Evolutionary conservation across 2,329 filamentous ascomycete species (phyloP).

Genomic region (Fusarium ambrosium): DNA sequence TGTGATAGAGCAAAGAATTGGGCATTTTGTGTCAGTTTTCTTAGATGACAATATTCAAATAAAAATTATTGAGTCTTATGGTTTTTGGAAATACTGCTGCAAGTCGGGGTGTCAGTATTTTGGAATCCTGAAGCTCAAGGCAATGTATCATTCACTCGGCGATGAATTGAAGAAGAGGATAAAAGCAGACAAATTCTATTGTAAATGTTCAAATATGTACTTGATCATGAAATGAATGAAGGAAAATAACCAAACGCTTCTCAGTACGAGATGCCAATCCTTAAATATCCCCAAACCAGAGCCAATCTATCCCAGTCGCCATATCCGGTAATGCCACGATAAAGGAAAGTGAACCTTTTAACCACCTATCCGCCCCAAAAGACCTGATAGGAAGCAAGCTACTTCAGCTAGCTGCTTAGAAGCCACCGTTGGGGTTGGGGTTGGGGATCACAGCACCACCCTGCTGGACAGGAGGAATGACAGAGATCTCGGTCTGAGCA

Average conservation of each 20-base stretch:
- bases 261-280: constrained; percentile 6
- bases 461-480: constrained; percentile 51
- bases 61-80: fast-evolving
- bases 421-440: constrained; percentile 58
- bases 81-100: background rate
- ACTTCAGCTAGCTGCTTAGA: constrained; percentile 42
- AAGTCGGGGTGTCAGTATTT: background rate
- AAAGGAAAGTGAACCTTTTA: constrained; percentile 2
- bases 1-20: background rate
- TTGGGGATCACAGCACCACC: constrained; percentile 56
- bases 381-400: background rate
- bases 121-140: background rate
- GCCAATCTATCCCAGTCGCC: background rate
- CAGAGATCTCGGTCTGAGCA: constrained; percentile 47
- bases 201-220: constrained; percentile 9
- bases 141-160: background rate
- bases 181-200: background rate
- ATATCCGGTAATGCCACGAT: background rate
- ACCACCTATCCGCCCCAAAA: background rate
- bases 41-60: background rate
- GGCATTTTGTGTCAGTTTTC: background rate
- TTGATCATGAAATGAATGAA: constrained; percentile 13
- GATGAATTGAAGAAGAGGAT: background rate
- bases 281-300: background rate
- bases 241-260: constrained; percentile 13